Evolutionary conservation across 139 green algal species (phyloP).

Genomic region (Coelastrella sp.): DNA sequence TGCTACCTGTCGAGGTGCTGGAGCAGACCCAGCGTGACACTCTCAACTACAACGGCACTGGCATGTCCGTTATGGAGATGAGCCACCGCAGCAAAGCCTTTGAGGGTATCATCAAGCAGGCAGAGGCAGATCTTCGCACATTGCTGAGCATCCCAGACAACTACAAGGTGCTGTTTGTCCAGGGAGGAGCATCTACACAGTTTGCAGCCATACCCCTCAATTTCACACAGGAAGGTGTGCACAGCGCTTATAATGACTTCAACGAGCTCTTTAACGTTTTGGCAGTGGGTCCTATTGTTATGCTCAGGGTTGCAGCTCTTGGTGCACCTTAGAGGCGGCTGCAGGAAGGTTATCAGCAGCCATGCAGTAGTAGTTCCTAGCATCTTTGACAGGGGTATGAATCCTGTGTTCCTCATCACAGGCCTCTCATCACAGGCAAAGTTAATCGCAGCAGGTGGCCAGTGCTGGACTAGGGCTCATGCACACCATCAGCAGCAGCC

Average conservation of each 20-base stretch:
- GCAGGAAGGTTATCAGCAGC: background rate
- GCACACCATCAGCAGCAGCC: too few species aligned
- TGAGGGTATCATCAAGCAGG: constrained; percentile 87
- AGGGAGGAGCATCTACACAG: constrained; percentile 92
- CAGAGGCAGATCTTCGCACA: constrained; percentile 92
- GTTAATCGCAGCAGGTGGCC: too few species aligned
- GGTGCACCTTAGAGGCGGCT: background rate
- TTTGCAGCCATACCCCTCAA: constrained; percentile 97
- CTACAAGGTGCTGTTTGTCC: constrained; percentile 88
- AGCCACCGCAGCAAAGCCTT: constrained; percentile 97
- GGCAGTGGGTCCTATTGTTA: background rate
- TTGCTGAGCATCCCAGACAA: constrained; percentile 95
- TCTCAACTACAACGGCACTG: constrained; percentile 91
- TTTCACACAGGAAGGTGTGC: constrained; percentile 67
- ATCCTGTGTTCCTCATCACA: too few species aligned
- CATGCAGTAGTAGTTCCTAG: background rate
- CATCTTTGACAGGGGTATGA: too few species aligned
- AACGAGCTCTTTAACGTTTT: too few species aligned
- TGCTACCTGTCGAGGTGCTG: constrained; percentile 93
- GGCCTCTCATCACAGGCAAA: too few species aligned
- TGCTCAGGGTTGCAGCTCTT: background rate
- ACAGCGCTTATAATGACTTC: background rate
- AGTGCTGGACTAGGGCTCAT: too few species aligned
- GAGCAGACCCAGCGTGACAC: constrained; percentile 92
- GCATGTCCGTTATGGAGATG: constrained; percentile 99